Base-by-base conservation (phyloP, 2,329 filamentous ascomycete species). In the Diaporthe velutina region DNA sequence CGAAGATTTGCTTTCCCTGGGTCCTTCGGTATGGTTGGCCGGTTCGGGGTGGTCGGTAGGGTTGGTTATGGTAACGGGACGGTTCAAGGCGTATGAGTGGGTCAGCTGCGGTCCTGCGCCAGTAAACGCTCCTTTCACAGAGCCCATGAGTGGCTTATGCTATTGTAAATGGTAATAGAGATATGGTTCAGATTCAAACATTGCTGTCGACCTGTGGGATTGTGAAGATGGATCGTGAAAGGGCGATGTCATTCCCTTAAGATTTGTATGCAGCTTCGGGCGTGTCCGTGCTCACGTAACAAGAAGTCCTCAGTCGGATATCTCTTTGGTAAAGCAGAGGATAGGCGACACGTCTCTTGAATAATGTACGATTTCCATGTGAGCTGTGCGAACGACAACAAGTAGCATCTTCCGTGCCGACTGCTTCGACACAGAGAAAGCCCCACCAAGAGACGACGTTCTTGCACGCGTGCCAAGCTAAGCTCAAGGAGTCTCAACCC, bases 101-200 rank as follows among this genome's bases (percentile, higher is more conserved):
- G 45, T 52, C 45, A 54, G 45, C 33, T 52, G 64, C 33, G 12
- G 15, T 40, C 9, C 33, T 35, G 22, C n/a, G 64, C 64, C 48
- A 54, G 28, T 40, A 13, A 40, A 68, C 48, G 45, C 48, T 54
- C 64, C 33, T 68, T 68, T 38, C 6, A 38, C 22, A 54, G 33
- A 68, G 64, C 48, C 64, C 48, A 22, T 54, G 54, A 40, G 5
- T 45, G 33, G 64, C 64, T 54, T 13, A 25, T 15, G 48, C 64
- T 68, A n/a, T 33, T 38, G 48, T 68, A 30, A 68, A 68, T 68
- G 48, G 48, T 68, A 68, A 68, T 54, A 68, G 64, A 68, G 22
- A 68, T 19, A 54, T 30, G 40, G 64, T 52, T 54, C 64, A 40
- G 9, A 68, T 68, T 54, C 48, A 52, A 54, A 40, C 6, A 5